These are phyloP conservation scores for Pichia insulana DNA, from an alignment of 805 yeast genomes.

Conservation along the genomic window DNA sequence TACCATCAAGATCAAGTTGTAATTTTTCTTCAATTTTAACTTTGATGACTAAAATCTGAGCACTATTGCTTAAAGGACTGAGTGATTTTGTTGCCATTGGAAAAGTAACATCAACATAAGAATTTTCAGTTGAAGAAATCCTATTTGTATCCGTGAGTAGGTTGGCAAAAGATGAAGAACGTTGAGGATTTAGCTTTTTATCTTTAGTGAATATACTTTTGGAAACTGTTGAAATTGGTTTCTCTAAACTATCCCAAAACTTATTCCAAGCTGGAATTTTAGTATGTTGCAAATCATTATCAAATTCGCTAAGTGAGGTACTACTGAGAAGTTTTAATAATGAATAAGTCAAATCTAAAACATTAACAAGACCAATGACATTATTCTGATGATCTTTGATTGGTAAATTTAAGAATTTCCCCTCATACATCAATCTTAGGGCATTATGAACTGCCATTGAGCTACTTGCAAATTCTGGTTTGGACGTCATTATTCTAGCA, in stretches of 20 bases:
- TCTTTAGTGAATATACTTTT: neutral
- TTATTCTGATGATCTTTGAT: constrained; percentile 25
- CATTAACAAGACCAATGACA: constrained; percentile 36
- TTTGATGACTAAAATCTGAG: constrained; percentile 9
- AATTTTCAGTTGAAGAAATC: constrained; percentile 4
- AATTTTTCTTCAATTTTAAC: constrained; percentile 17
- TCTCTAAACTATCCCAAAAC: constrained; percentile 27
- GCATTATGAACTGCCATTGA: constrained; percentile 34
- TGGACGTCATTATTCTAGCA: constrained; percentile 36
- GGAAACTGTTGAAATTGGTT: constrained; percentile 16
- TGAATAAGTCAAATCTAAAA: constrained; percentile 35
- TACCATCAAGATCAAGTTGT: constrained; percentile 14
- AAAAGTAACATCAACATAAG: constrained; percentile 3
- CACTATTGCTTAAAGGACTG: neutral
- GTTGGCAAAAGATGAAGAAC: constrained; percentile 14
- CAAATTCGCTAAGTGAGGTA: constrained; percentile 17
- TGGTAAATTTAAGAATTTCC: constrained; percentile 37
- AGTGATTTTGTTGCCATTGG: no score
- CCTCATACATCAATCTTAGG: constrained; percentile 38
- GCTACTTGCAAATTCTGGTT: constrained; percentile 37
- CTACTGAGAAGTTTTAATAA: constrained; percentile 29
- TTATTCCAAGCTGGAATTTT: constrained; percentile 27
- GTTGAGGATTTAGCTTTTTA: neutral
- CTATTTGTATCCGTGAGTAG: constrained; percentile 2
- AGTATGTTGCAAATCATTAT: constrained; percentile 12